Percentiles rank a stretch among this genome's conserved stretches.
phyloP scores from a whole-genome alignment of 2,329 filamentous ascomycete species.

The Xylariaceae sp. region DNA sequence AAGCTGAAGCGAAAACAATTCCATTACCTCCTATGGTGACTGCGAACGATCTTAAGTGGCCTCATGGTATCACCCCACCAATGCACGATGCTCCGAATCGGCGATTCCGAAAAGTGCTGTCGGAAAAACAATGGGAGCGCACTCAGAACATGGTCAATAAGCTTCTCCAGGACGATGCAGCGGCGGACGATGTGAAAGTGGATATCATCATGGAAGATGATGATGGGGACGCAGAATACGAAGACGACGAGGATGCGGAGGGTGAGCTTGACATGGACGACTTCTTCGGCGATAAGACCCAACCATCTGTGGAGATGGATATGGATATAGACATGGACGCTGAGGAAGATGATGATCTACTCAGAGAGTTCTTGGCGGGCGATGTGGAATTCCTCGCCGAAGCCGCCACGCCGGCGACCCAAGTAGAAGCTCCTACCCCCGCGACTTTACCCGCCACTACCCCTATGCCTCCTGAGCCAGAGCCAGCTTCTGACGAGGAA shows the following conservation, averaged over 20 bases:
- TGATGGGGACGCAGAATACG: conserved; percentile 40
- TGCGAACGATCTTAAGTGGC: conserved; percentile 64
- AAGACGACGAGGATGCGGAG: conserved; percentile 43
- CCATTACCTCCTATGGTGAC: conserved; percentile 67
- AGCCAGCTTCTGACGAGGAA: conserved; percentile 42
- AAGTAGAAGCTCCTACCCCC: conserved; percentile 42
- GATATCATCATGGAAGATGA: conserved; percentile 58
- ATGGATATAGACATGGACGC: conserved; percentile 34
- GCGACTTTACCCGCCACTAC: conserved; percentile 41
- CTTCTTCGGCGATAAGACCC: conserved; percentile 28
- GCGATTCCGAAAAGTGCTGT: conserved; percentile 77
- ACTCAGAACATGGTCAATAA: conserved; percentile 75
- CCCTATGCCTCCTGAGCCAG: conserved; percentile 40
- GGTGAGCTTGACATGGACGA: conserved; percentile 54
- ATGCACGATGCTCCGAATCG: conserved; percentile 81
- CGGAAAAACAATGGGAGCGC: conserved; percentile 76
- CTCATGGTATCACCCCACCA: conserved; percentile 81
- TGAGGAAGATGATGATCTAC: conserved; percentile 38
- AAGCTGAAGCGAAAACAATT: conserved; percentile 59
- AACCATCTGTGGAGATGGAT: conserved; percentile 37
- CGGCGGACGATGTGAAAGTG: conserved; percentile 54
- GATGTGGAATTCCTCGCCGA: conserved; percentile 24
- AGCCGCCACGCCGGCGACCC: conserved; percentile 39
- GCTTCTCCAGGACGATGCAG: conserved; percentile 64
- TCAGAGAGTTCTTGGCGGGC: conserved; percentile 16